phyloP scores from a whole-genome alignment of 2,329 filamentous ascomycete genomes.

The Colletotrichum melonis region DNA sequence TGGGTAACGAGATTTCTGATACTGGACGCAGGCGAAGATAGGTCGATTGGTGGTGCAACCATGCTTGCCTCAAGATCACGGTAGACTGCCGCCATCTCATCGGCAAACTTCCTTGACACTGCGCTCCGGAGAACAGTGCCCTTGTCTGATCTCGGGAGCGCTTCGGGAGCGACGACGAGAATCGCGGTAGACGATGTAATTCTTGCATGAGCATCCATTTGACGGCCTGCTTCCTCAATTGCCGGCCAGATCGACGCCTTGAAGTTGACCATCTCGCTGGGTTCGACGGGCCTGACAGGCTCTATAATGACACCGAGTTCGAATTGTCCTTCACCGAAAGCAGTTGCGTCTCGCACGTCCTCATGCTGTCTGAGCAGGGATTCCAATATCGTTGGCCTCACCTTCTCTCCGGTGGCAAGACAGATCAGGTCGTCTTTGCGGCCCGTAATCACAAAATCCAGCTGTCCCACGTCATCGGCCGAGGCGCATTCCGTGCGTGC shows the following conservation, averaged over 20 bases:
- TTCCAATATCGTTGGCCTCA: slow-evolving; percentile 39
- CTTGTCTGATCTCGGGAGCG: slow-evolving; percentile 40
- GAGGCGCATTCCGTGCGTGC: too few relatives aligned
- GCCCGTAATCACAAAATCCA: slow-evolving; percentile 39
- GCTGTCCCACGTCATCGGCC: too few relatives aligned
- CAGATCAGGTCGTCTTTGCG: slow-evolving; percentile 46
- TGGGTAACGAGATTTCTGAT: too few relatives aligned
- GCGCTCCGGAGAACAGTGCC: slow-evolving; percentile 40
- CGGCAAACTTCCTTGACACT: slow-evolving; percentile 35
- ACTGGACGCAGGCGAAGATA: too few relatives aligned
- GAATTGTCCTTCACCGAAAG: slow-evolving; percentile 39
- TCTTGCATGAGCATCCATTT: slow-evolving; percentile 37
- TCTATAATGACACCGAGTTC: slow-evolving; percentile 40
- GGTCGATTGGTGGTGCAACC: too few relatives aligned
- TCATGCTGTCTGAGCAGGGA: slow-evolving; percentile 35
- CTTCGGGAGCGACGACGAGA: slow-evolving; percentile 31
- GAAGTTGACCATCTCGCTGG: slow-evolving; percentile 22
- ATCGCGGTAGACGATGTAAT: slow-evolving; percentile 39
- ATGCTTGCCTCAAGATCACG: slow-evolving; percentile 13
- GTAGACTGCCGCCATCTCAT: slow-evolving; percentile 39
- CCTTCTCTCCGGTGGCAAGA: slow-evolving; percentile 41
- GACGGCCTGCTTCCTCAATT: slow-evolving; percentile 31
- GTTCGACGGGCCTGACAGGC: slow-evolving; percentile 20
- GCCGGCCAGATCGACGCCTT: slow-evolving; percentile 37
- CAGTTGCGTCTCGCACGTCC: slow-evolving; percentile 36